These are phyloP conservation scores for Xylariaceae sp. DNA, from an alignment of 2,329 filamentous ascomycete species.

Conservation along the genomic window DNA sequence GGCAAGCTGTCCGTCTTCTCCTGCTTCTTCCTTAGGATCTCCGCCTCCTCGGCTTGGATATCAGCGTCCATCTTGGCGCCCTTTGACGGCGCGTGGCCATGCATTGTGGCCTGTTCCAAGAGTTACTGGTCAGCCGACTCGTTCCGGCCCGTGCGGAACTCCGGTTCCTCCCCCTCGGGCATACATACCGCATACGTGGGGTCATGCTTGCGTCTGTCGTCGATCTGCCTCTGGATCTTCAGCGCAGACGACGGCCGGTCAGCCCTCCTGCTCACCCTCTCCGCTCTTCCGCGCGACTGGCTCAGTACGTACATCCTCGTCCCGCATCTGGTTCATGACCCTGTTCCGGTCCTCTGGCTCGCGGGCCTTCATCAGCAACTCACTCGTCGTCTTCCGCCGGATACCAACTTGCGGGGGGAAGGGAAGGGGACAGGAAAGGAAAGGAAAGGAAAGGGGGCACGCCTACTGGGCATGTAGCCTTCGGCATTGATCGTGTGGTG, in stretches of 20 bases:
- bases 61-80: constrained; percentile 20
- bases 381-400: too few species aligned
- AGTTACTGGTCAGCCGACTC: not conserved
- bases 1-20: constrained; percentile 16
- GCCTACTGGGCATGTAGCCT: constrained; percentile 16
- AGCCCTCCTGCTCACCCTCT: not conserved
- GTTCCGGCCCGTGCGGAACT: too few species aligned
- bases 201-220: constrained; percentile 19
- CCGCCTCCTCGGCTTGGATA: constrained; percentile 20
- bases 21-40: constrained; percentile 17
- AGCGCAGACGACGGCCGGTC: not conserved
- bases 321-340: constrained; percentile 17
- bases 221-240: constrained; percentile 13
- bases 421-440: not conserved
- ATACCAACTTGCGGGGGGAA: not conserved
- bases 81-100: constrained; percentile 19
- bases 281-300: not conserved
- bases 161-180: too few species aligned
- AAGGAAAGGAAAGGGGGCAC: not conserved
- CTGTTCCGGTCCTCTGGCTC: constrained; percentile 15
- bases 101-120: constrained; percentile 16
- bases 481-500: constrained; percentile 17
- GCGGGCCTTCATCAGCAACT: too few species aligned
- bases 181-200: constrained; percentile 18
- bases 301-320: constrained; percentile 14